These are phyloP conservation scores for Termitomyces sp. DNA, from an alignment of 768 basidiomycete genomes.

Conservation along the genomic window DNA sequence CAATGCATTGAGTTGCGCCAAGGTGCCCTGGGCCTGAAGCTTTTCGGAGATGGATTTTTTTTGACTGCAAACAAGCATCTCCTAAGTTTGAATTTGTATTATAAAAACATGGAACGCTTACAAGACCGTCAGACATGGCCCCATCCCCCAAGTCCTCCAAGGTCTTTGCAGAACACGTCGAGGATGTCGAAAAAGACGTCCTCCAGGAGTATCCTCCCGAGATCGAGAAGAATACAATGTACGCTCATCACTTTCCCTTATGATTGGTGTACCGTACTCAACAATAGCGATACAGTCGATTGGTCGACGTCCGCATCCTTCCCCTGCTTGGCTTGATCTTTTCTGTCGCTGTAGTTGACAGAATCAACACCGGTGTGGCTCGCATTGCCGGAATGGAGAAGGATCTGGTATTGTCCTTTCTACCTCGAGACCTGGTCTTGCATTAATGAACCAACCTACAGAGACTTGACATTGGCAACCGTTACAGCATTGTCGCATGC, in stretches of 20 bases:
- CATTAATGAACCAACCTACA: conserved; percentile 2
- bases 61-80: background rate
- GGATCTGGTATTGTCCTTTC: conserved; percentile 24
- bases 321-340: conserved; percentile 32
- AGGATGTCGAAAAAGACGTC: background rate
- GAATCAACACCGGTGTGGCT: conserved; percentile 31
- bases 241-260: background rate
- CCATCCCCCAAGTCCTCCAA: background rate
- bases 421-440: background rate
- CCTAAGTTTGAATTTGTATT: background rate
- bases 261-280: background rate
- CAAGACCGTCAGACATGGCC: background rate
- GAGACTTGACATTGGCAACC: conserved; percentile 27
- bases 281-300: conserved; percentile 19
- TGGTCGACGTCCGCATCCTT: conserved; percentile 30
- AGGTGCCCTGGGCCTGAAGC: background rate
- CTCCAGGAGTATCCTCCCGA: background rate
- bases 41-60: background rate
- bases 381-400: conserved; percentile 33
- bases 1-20: background rate
- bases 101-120: background rate
- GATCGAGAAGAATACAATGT: background rate
- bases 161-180: background rate
- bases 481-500: conserved; percentile 38
- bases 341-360: conserved; percentile 31